A percentile compares a stretch with the other conserved stretches of the same genome.
Conservation (phyloP, 2,329 filamentous ascomycete species). For the Plenodomus tracheiphilus region DNA sequence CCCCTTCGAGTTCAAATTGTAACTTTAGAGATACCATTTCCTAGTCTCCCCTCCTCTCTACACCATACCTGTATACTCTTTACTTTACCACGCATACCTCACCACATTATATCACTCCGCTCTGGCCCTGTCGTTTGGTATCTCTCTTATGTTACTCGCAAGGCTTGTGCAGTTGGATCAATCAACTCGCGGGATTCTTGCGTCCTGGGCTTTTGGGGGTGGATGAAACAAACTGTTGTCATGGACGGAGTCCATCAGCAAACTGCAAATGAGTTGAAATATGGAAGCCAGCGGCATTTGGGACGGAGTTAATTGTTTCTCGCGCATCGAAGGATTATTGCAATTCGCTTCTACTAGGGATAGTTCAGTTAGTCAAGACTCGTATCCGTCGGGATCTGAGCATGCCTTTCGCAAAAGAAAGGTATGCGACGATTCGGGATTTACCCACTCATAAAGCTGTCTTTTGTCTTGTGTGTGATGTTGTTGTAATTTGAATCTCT, state of each 20-base stretch:
- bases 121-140: constrained; percentile 33
- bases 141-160: constrained; percentile 39
- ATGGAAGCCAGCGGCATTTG: constrained; percentile 23
- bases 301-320: constrained; percentile 21
- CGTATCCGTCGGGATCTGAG: constrained; percentile 43
- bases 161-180: constrained; percentile 15
- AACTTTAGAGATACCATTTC: constrained; percentile 47
- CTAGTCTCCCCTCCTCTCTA: constrained; percentile 32
- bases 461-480: constrained; percentile 7
- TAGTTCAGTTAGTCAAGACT: constrained; percentile 48
- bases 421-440: constrained; percentile 35
- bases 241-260: constrained; percentile 17
- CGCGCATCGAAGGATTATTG: constrained; percentile 22
- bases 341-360: constrained; percentile 38
- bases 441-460: constrained; percentile 41
- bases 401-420: constrained; percentile 12
- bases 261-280: constrained; percentile 19
- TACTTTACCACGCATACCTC: constrained; percentile 23
- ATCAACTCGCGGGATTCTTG: constrained; percentile 15
- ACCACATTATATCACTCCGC: constrained; percentile 20
- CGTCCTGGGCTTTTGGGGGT: constrained; percentile 10
- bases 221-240: constrained; percentile 29
- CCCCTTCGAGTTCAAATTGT: constrained; percentile 32
- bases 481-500: constrained; percentile 8
- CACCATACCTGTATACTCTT: constrained; percentile 24